A percentile compares a stretch with the other conserved stretches of the same genome.
Conservation (phyloP, 1,139 yeast genomes). For the Yamadazyma kanchanaburiensis region DNA sequence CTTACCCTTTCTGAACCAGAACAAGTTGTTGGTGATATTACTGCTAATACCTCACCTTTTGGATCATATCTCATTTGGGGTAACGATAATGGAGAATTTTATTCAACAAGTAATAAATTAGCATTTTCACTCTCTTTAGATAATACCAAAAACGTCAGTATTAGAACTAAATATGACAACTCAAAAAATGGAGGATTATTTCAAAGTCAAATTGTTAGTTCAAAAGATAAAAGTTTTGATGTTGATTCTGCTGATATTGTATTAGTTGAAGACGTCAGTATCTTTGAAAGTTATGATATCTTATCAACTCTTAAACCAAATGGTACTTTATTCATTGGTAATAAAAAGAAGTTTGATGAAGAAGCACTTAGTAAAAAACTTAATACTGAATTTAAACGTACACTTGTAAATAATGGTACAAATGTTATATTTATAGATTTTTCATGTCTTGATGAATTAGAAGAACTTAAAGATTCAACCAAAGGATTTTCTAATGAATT, state of each 20-base stretch:
- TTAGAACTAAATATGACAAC: slow-evolving; percentile 71
- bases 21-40: slow-evolving; percentile 22
- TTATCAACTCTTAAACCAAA: slow-evolving; percentile 56
- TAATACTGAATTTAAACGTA: slow-evolving; percentile 50
- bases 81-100: slow-evolving; percentile 54
- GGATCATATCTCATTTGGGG: slow-evolving; percentile 67
- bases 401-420: slow-evolving; percentile 53
- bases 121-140: slow-evolving; percentile 74
- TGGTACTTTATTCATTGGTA: slow-evolving; percentile 44
- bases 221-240: slow-evolving; percentile 23
- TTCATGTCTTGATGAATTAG: slow-evolving; percentile 53
- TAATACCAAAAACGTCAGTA: slow-evolving; percentile 48
- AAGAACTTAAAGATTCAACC: slow-evolving; percentile 52
- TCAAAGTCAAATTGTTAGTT: slow-evolving; percentile 65
- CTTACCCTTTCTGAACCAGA: slow-evolving; percentile 5
- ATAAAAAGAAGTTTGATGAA: slow-evolving; percentile 30
- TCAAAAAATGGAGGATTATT: slow-evolving; percentile 69
- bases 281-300: slow-evolving; percentile 59
- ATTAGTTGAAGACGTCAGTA: slow-evolving; percentile 54
- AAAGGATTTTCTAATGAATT: slow-evolving; percentile 74
- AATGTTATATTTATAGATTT: slow-evolving; percentile 56
- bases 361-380: slow-evolving; percentile 48
- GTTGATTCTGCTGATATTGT: slow-evolving; percentile 62
- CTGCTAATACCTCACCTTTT: slow-evolving; percentile 42
- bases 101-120: slow-evolving; percentile 60